phyloP scores from a whole-genome alignment of 495 filamentous ascomycete species.

The Thozetella sp. region DNA sequence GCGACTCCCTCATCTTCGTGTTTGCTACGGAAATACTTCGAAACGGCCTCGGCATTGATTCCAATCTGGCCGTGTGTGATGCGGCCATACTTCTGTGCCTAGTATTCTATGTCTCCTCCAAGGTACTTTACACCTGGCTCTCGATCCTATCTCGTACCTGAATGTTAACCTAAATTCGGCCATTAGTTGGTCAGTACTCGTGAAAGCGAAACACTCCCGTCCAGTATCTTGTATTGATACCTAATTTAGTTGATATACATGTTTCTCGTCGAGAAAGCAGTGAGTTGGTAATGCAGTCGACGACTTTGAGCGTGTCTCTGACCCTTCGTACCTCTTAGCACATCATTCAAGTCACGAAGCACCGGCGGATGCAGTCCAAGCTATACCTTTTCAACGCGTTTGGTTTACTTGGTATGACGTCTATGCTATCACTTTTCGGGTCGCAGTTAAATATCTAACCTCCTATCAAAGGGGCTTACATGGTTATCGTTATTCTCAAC shows the following conservation, averaged over 20 bases:
- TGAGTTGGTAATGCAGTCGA: background rate
- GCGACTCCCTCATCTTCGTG: conserved; percentile 35
- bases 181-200: background rate
- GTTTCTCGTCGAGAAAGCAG: background rate
- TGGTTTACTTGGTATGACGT: conserved; percentile 32
- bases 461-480: conserved; percentile 26
- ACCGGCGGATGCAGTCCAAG: conserved; percentile 30
- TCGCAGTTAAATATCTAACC: conserved; percentile 4
- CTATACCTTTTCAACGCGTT: conserved; percentile 39
- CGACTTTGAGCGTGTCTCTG: background rate
- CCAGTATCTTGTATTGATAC: background rate
- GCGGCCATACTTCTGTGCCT: conserved; percentile 38
- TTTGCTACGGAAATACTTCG: conserved; percentile 31
- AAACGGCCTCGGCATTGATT: conserved; percentile 34
- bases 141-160: background rate
- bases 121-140: conserved; percentile 18
- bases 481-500: conserved; percentile 31
- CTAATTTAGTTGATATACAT: background rate
- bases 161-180: background rate
- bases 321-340: conserved; percentile 18
- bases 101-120: conserved; percentile 39
- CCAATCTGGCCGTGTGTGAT: conserved; percentile 25
- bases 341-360: conserved; percentile 27
- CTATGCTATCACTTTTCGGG: background rate
- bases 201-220: background rate